Evolutionary conservation across 495 filamentous ascomycete genomes (phyloP).

Genomic region (Penicillium cosmopolitanum): DNA sequence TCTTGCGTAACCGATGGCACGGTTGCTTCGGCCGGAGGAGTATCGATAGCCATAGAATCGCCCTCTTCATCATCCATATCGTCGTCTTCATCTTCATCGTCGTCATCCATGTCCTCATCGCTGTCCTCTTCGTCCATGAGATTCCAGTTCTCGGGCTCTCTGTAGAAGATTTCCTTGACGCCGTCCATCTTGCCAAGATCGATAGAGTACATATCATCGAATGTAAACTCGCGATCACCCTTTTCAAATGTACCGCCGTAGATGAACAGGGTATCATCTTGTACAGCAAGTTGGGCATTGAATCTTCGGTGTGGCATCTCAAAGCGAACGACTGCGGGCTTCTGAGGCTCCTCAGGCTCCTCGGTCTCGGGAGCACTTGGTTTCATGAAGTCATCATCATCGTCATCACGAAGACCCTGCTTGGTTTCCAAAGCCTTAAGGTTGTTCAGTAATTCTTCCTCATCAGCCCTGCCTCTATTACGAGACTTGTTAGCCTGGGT

Average conservation of each 20-base stretch:
- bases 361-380: conserved; percentile 41
- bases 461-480: conserved; percentile 77
- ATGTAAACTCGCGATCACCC: conserved; percentile 90
- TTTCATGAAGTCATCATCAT: conserved; percentile 58
- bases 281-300: conserved; percentile 86
- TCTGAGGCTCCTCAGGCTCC: conserved; percentile 55
- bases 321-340: conserved; percentile 55
- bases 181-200: conserved; percentile 92
- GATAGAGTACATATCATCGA: conserved; percentile 90
- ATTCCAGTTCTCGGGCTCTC: conserved; percentile 86
- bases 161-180: conserved; percentile 82
- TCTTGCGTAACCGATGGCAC: conserved; percentile 53
- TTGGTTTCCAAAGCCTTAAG: conserved; percentile 79
- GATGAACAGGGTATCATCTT: conserved; percentile 89
- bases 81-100: conserved; percentile 69
- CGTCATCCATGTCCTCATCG: conserved; percentile 68
- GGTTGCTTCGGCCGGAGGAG: conserved; percentile 41
- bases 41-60: conserved; percentile 48
- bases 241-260: conserved; percentile 96
- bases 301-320: conserved; percentile 88
- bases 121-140: conserved; percentile 68
- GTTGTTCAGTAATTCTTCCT: conserved; percentile 86
- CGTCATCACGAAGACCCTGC: conserved; percentile 56
- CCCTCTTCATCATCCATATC: conserved; percentile 51
- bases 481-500: conserved; percentile 61